Evolutionary conservation across 2,329 filamentous ascomycete species (phyloP).

Genomic region (Colletotrichum lentis): DNA sequence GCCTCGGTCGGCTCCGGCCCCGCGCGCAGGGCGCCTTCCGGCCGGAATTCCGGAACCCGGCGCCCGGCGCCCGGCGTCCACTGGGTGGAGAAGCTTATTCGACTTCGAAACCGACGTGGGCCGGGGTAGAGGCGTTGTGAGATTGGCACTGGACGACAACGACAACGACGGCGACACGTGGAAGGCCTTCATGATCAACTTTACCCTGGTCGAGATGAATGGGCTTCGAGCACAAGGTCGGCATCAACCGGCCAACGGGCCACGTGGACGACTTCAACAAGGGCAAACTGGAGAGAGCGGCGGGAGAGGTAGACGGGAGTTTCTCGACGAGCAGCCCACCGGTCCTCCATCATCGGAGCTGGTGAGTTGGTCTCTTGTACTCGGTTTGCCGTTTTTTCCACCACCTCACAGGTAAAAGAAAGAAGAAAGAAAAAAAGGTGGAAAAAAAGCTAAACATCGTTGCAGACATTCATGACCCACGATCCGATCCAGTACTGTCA

Average conservation of each 20-base stretch:
- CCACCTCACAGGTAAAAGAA: too few relatives aligned
- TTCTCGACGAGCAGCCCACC: slow-evolving; percentile 59
- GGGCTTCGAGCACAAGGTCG: slow-evolving; percentile 60
- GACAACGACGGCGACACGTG: slow-evolving; percentile 48
- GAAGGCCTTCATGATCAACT: slow-evolving; percentile 72
- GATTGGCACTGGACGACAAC: slow-evolving; percentile 22
- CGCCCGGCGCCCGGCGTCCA: slow-evolving; percentile 24
- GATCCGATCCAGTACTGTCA: slow-evolving; percentile 71
- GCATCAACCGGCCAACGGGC: slow-evolving; percentile 60
- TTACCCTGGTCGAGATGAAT: slow-evolving; percentile 63
- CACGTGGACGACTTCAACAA: slow-evolving; percentile 64
- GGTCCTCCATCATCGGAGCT: slow-evolving; percentile 64
- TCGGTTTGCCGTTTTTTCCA: slow-evolving; percentile 19
- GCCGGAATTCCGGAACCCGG: slow-evolving; percentile 25
- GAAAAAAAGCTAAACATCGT: slow-evolving; percentile 39
- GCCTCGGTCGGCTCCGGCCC: slow-evolving; percentile 17
- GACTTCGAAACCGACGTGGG: slow-evolving; percentile 37
- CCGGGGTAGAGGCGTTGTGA: slow-evolving; percentile 36
- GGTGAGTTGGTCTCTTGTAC: slow-evolving; percentile 52
- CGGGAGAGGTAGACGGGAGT: slow-evolving; percentile 57
- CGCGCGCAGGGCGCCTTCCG: slow-evolving; percentile 13
- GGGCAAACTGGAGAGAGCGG: slow-evolving; percentile 70
- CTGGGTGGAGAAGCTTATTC: slow-evolving; percentile 39
- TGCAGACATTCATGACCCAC: slow-evolving; percentile 69
- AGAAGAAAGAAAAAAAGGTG: too few relatives aligned